These are phyloP conservation scores for Penicillium subrubescens DNA, from an alignment of 495 filamentous ascomycete genomes.

Conservation along the genomic window DNA sequence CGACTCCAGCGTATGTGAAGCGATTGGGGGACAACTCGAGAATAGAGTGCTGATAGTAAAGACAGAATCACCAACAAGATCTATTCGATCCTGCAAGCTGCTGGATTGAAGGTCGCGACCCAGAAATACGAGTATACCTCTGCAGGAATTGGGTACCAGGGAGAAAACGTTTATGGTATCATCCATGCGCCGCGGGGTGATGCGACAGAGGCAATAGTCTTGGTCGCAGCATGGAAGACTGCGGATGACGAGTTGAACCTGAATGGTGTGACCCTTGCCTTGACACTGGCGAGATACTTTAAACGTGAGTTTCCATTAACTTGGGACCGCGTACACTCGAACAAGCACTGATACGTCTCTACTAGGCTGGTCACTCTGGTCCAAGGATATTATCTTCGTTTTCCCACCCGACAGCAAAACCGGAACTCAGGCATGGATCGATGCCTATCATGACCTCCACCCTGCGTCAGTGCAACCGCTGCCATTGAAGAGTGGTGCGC, in stretches of 20 bases:
- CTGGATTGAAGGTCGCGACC: constrained; percentile 80
- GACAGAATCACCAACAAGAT: constrained; percentile 68
- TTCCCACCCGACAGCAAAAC: constrained; percentile 85
- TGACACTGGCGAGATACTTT: constrained; percentile 92
- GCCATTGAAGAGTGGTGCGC: constrained; percentile 85
- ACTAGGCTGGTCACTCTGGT: constrained; percentile 93
- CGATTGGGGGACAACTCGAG: neutral
- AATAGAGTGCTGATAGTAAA: constrained; percentile 11
- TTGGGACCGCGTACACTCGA: neutral
- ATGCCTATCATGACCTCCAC: constrained; percentile 93
- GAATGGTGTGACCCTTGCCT: constrained; percentile 80
- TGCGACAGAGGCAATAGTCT: constrained; percentile 96
- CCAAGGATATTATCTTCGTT: constrained; percentile 95
- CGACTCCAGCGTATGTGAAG: constrained; percentile 49
- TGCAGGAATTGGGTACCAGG: constrained; percentile 69
- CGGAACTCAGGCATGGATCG: constrained; percentile 95
- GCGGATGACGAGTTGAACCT: constrained; percentile 77
- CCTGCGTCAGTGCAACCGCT: constrained; percentile 69
- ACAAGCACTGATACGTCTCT: constrained; percentile 20
- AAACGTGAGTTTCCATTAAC: constrained; percentile 56
- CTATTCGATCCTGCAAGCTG: constrained; percentile 69
- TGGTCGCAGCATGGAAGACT: constrained; percentile 87
- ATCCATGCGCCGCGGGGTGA: constrained; percentile 94
- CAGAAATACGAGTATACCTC: constrained; percentile 83
- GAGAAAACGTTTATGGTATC: constrained; percentile 92